Conservation (phyloP, 768 basidiomycete genomes). For the Rhizopogon salebrosus region DNA sequence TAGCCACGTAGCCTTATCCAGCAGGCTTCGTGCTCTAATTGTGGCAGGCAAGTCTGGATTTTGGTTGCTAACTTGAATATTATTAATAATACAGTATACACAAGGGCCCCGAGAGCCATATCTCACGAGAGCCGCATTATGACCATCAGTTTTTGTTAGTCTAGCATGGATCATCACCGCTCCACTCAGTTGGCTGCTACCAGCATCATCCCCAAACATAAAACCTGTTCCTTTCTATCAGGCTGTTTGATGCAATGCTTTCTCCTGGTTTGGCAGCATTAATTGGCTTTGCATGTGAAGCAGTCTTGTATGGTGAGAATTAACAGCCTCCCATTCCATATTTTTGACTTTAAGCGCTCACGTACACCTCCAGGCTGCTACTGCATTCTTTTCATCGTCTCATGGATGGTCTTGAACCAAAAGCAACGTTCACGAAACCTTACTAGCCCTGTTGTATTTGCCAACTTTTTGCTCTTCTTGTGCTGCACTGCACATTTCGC, state of each 20-base stretch:
- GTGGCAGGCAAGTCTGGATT: no score
- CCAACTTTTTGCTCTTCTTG: constrained; percentile 26
- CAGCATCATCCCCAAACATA: background rate
- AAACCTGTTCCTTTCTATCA: background rate
- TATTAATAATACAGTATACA: background rate
- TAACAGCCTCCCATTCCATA: background rate
- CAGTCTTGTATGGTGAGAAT: constrained; percentile 29
- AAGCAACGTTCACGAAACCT: constrained; percentile 7
- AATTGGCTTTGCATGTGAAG: constrained; percentile 33
- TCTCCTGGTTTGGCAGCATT: constrained; percentile 27
- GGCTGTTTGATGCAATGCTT: constrained; percentile 16
- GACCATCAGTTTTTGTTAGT: background rate
- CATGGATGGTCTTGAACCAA: constrained; percentile 19
- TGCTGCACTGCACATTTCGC: constrained; percentile 28
- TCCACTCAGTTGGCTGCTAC: background rate
- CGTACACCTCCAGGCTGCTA: constrained; percentile 6
- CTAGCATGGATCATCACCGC: no score
- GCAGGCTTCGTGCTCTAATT: background rate
- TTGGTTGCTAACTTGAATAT: background rate
- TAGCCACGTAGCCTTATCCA: background rate
- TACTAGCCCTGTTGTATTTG: constrained; percentile 21
- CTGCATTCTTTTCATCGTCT: constrained; percentile 24
- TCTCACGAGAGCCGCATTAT: background rate
- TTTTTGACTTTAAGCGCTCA: constrained; percentile 7
- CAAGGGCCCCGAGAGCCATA: background rate